Percentiles rank a stretch among this genome's conserved stretches.
These are phyloP conservation scores for Diaporthe nobilis DNA, from an alignment of 2,329 filamentous ascomycete genomes.

Conservation along the genomic window DNA sequence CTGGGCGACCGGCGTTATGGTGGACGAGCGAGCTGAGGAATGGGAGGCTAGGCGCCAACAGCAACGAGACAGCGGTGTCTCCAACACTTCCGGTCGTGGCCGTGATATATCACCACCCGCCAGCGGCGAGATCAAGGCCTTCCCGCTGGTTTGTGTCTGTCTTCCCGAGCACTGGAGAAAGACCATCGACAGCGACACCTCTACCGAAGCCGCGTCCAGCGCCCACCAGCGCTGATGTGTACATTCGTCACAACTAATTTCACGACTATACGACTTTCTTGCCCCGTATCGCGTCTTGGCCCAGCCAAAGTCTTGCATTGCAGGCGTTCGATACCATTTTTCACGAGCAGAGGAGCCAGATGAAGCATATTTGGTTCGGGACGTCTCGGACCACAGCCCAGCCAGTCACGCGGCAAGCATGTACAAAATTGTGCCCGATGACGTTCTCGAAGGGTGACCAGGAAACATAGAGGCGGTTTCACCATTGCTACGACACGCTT, in stretches of 20 bases:
- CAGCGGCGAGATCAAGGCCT: constrained; percentile 93
- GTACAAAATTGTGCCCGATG: constrained; percentile 37
- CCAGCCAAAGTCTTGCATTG: constrained; percentile 35
- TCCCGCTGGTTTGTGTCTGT: constrained; percentile 96
- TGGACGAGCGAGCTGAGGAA: constrained; percentile 87
- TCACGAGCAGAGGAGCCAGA: constrained; percentile 16
- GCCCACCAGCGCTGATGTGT: constrained; percentile 46
- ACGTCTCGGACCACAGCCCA: constrained; percentile 9
- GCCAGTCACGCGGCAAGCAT: constrained; percentile 5
- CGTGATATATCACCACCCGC: constrained; percentile 74
- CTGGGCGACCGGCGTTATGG: constrained; percentile 93
- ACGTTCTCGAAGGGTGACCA: background rate
- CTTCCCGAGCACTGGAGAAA: constrained; percentile 96
- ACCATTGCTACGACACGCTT: constrained; percentile 50
- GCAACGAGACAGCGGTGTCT: constrained; percentile 94
- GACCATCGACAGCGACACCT: constrained; percentile 91
- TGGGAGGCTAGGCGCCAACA: constrained; percentile 83
- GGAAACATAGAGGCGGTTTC: constrained; percentile 2
- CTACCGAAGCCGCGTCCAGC: constrained; percentile 73
- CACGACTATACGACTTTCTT: constrained; percentile 45
- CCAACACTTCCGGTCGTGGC: constrained; percentile 77
- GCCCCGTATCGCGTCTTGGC: constrained; percentile 42
- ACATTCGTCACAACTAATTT: constrained; percentile 18
- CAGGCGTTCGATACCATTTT: constrained; percentile 32
- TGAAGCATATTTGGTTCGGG: constrained; percentile 13